These are phyloP conservation scores for Tolypocladium tropicale DNA, from an alignment of 2,329 filamentous ascomycete genomes.

Conservation along the genomic window DNA sequence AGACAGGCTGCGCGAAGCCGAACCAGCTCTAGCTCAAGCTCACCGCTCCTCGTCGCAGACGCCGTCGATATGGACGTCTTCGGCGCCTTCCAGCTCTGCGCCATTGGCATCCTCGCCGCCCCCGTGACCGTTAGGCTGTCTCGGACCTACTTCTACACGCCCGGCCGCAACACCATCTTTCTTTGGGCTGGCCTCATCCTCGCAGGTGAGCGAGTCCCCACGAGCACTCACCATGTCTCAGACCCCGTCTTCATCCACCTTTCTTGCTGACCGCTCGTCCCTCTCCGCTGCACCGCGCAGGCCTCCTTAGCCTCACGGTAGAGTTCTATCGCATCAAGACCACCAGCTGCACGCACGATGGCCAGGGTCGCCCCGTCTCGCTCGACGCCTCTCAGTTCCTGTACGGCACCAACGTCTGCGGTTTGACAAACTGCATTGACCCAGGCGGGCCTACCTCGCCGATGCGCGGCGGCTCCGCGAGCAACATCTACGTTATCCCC, in stretches of 20 bases:
- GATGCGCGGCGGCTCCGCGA: slow-evolving; percentile 42
- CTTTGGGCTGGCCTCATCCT: slow-evolving; percentile 53
- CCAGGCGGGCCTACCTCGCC: slow-evolving; percentile 43
- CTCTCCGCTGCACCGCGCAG: slow-evolving; percentile 17
- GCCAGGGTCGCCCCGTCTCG: slow-evolving; percentile 24
- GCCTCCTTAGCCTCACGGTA: slow-evolving; percentile 49
- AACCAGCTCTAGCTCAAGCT: no score
- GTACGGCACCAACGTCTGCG: slow-evolving; percentile 33
- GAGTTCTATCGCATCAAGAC: slow-evolving; percentile 50
- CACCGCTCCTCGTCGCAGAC: slow-evolving; percentile 23
- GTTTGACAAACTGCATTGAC: slow-evolving; percentile 31
- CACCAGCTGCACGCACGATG: slow-evolving; percentile 28
- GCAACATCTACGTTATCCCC: slow-evolving; percentile 54
- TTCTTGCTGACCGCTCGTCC: not conserved
- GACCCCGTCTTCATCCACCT: not conserved
- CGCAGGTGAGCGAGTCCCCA: slow-evolving; percentile 31
- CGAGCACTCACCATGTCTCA: not conserved
- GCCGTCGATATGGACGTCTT: slow-evolving; percentile 60
- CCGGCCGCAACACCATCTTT: slow-evolving; percentile 56
- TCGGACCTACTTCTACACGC: slow-evolving; percentile 52
- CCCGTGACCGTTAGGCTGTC: slow-evolving; percentile 53
- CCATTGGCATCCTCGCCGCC: slow-evolving; percentile 54
- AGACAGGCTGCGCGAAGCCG: not conserved
- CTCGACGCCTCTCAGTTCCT: slow-evolving; percentile 27
- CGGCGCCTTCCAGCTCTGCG: slow-evolving; percentile 57